Conservation (phyloP, 768 basidiomycete genomes). For the Lepiota venenata region DNA sequence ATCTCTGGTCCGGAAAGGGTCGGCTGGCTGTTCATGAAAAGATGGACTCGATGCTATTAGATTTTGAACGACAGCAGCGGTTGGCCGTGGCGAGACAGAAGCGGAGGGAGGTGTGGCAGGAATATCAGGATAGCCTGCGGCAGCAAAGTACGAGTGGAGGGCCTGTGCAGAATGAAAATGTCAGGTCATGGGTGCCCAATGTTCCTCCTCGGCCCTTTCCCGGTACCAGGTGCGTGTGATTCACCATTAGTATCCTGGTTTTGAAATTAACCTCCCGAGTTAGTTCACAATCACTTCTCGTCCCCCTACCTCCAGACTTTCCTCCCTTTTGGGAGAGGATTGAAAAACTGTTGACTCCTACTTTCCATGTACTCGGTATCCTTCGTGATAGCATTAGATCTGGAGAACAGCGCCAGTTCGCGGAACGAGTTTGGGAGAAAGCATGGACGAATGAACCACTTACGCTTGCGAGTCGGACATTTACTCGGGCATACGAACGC, state of each 20-base stretch:
- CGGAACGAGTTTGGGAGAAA: conserved; percentile 58
- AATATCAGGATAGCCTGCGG: conserved; percentile 45
- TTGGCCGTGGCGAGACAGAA: conserved; percentile 37
- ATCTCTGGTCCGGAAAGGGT: conserved; percentile 63
- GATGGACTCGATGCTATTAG: conserved; percentile 54
- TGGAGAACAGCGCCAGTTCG: conserved; percentile 59
- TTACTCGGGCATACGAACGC: conserved; percentile 36
- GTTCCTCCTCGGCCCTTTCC: conserved; percentile 36
- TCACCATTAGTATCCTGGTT: background rate
- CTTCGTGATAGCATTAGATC: conserved; percentile 50
- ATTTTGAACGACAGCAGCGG: conserved; percentile 48
- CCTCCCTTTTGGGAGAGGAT: conserved; percentile 52
- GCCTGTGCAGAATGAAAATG: conserved; percentile 16
- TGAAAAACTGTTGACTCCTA: conserved; percentile 53
- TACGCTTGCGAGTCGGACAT: conserved; percentile 39
- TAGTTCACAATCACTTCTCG: conserved; percentile 51
- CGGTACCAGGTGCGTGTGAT: conserved; percentile 36
- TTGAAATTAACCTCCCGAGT: conserved; percentile 1
- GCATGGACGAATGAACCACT: conserved; percentile 61
- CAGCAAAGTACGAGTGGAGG: conserved; percentile 18
- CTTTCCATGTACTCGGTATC: conserved; percentile 46
- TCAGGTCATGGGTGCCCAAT: conserved; percentile 37
- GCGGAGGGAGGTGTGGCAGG: conserved; percentile 42
- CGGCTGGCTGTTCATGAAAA: conserved; percentile 52
- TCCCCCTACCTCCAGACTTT: conserved; percentile 55